Base-by-base conservation (phyloP, 1,139 yeast species). In the Hyphopichia burtonii region DNA sequence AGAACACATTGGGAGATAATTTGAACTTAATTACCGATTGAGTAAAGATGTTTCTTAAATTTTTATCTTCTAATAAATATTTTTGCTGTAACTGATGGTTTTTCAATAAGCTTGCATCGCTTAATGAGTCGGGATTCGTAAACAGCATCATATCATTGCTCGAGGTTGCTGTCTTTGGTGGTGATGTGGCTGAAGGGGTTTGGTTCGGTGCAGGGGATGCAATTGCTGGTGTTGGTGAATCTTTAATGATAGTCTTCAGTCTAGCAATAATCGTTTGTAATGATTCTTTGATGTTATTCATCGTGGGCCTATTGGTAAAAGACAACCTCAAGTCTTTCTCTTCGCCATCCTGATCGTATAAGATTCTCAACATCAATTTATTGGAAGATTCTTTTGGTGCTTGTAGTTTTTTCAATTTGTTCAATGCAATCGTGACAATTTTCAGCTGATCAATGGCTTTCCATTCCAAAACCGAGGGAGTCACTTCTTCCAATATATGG, bases 1-100 rank as follows among this genome's bases (percentile, higher is more conserved):
- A 93, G 61, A 93, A 93, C 51, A 89, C 88, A 25, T 77, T 78
- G 0, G 94, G 89, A 3, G 89, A 83, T 37, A 93, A 62, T 28
- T 88, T 86, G 40, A 82, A 82, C 41, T 82, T 76, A 49, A 93
- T 89, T 3, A 93, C 98, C 0, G 96, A 84, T 49, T 90, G 96
- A 42, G 91, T 85, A 59, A 93, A 93, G 2, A 87, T 80, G 44
- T 80, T 76, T 67, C 88, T 78, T 41, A 93, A 67, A n/a, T 68
- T 70, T 42, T 83, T 78, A 56, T 89, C 86, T 47, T 84, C 87
- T 45, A 83, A 71, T 32, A 93, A 68, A 19, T 91, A 65, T 45
- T 80, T 80, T 53, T 90, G 95, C 55, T 93, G 99, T 28, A 93
- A 69, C 41, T 80, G 83, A 39, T 81, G 76, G 59, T 93, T 89